Evolutionary conservation across 371 early-diverging fungal genomes (phyloP).

Genomic region (Actinomortierella wolfii): DNA sequence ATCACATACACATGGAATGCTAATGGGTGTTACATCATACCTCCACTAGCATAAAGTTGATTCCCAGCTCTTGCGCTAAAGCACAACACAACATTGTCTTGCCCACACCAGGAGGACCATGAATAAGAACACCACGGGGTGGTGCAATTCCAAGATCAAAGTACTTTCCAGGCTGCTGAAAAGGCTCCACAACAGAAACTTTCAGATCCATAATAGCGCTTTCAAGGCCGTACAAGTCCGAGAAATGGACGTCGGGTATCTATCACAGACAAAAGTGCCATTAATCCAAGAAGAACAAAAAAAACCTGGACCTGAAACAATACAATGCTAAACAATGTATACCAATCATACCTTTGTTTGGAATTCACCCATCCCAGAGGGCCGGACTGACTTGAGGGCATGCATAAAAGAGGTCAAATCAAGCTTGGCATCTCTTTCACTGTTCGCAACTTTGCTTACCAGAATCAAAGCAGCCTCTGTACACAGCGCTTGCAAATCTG

Average conservation of each 20-base stretch:
- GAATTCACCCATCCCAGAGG: slow-evolving; percentile 66
- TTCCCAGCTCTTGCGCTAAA: slow-evolving; percentile 81
- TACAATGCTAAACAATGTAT: too few relatives aligned
- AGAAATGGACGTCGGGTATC: slow-evolving; percentile 65
- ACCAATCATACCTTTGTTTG: slow-evolving; percentile 48
- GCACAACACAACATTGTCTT: slow-evolving; percentile 98
- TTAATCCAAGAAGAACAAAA: slow-evolving; percentile 5
- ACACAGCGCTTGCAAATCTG: slow-evolving; percentile 74
- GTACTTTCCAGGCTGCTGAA: slow-evolving; percentile 87
- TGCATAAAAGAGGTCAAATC: slow-evolving; percentile 50
- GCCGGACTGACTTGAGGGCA: slow-evolving; percentile 52
- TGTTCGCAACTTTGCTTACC: slow-evolving; percentile 40
- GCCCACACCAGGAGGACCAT: slow-evolving; percentile 99
- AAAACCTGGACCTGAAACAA: too few relatives aligned
- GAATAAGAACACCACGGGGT: slow-evolving; percentile 95
- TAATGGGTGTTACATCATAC: slow-evolving; percentile 25
- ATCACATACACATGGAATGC: not conserved
- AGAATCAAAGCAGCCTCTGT: slow-evolving; percentile 54
- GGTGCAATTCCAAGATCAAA: slow-evolving; percentile 88
- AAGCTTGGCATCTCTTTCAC: slow-evolving; percentile 3
- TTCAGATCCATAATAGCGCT: slow-evolving; percentile 64
- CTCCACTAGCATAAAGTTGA: slow-evolving; percentile 80
- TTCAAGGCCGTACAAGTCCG: slow-evolving; percentile 71
- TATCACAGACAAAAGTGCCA: slow-evolving; percentile 34
- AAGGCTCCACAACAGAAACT: slow-evolving; percentile 76